Conservation (phyloP, 306 rosid species). For the Crotalaria pallida region DNA sequence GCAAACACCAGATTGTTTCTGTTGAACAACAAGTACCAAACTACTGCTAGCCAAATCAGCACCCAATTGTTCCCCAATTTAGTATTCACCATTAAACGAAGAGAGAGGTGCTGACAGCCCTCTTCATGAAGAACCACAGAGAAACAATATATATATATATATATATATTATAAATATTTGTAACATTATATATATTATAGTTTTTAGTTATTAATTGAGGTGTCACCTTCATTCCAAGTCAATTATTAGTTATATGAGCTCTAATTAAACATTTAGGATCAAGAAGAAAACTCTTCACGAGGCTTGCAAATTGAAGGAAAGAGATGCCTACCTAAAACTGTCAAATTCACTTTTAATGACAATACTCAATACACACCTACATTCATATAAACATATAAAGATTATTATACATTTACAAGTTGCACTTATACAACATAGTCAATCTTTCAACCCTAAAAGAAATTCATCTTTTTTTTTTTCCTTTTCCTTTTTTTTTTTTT, state of each 20-base stretch:
- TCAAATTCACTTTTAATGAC: background rate
- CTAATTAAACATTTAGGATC: background rate
- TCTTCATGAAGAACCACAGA: too few species aligned
- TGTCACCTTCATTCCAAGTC: background rate
- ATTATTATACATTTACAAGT: background rate
- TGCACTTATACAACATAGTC: background rate
- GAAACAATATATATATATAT: too few species aligned
- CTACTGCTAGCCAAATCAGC: too few species aligned
- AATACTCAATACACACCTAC: background rate
- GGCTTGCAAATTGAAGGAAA: background rate
- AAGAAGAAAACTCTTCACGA: background rate
- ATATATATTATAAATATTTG: background rate
- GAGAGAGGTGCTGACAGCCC: too few species aligned
- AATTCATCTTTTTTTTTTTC: background rate
- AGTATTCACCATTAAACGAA: too few species aligned
- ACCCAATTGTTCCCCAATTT: too few species aligned
- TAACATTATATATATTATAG: background rate
- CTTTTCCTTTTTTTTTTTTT: background rate
- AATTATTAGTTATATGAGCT: background rate
- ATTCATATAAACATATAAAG: background rate
- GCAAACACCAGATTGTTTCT: too few species aligned
- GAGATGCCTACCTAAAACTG: background rate
- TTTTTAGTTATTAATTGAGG: background rate
- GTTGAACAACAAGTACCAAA: too few species aligned
- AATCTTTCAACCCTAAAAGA: background rate